Conservation (phyloP, 1,284 basidiomycete species). For the Irpex lacteus region DNA sequence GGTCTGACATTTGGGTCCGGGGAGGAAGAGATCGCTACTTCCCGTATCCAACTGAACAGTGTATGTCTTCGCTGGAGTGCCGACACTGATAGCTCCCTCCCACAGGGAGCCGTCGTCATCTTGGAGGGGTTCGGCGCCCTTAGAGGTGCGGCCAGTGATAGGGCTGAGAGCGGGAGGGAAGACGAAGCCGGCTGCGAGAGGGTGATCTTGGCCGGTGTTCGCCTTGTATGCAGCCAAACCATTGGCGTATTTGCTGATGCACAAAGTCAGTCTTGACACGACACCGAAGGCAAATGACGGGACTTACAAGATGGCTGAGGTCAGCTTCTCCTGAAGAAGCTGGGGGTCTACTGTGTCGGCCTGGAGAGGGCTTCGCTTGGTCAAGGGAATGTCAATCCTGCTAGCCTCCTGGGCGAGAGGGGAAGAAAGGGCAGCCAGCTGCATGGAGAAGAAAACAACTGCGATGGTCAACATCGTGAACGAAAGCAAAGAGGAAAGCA, state of each 20-base stretch:
- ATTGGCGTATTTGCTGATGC: slow-evolving; percentile 18
- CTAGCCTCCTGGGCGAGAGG: not conserved
- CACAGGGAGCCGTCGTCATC: slow-evolving; percentile 21
- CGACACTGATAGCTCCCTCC: slow-evolving; percentile 29
- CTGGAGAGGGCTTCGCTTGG: not conserved
- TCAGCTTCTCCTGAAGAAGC: not conserved
- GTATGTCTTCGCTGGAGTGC: slow-evolving; percentile 24
- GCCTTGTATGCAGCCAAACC: slow-evolving; percentile 19
- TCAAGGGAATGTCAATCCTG: slow-evolving; percentile 2
- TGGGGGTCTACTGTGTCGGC: not conserved
- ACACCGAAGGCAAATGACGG: not conserved
- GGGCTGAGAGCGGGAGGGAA: not conserved
- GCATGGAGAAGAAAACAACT: slow-evolving; percentile 1
- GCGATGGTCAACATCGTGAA: slow-evolving; percentile 4
- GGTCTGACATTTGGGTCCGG: slow-evolving; percentile 22
- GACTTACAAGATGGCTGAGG: not conserved
- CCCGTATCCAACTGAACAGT: slow-evolving; percentile 29
- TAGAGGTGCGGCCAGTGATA: slow-evolving; percentile 11
- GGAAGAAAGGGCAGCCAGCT: not conserved
- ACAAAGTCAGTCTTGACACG: not conserved
- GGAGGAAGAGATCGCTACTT: slow-evolving; percentile 30
- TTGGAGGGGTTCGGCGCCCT: slow-evolving; percentile 16
- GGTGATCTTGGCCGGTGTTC: slow-evolving; percentile 23
- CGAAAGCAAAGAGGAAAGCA: not conserved
- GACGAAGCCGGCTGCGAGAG: slow-evolving; percentile 9